Conservation (phyloP, 2,329 filamentous ascomycete species). For the Diplodia corticola region DNA sequence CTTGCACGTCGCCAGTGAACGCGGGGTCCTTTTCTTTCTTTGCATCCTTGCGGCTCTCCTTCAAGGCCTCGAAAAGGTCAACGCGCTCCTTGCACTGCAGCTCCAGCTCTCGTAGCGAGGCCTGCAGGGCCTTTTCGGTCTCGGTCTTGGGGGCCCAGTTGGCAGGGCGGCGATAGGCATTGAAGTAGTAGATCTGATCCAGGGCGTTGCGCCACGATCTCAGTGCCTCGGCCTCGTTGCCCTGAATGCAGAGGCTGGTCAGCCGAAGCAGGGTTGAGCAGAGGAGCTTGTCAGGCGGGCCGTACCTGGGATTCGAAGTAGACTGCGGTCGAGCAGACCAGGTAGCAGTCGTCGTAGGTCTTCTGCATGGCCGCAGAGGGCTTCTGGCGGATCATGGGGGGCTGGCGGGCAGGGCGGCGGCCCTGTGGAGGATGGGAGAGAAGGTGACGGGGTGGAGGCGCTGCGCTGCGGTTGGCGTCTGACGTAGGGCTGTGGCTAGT, state of each 20-base stretch:
- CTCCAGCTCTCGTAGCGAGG: constrained; percentile 80
- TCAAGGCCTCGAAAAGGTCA: constrained; percentile 79
- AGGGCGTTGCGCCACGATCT: constrained; percentile 87
- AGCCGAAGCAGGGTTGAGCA: constrained; percentile 12
- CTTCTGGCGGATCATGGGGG: constrained; percentile 58
- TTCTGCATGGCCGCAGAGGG: constrained; percentile 80
- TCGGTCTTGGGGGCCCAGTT: constrained; percentile 72
- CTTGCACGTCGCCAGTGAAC: background rate
- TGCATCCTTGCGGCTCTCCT: constrained; percentile 61
- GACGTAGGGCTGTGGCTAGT: constrained; percentile 18
- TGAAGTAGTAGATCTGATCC: constrained; percentile 84
- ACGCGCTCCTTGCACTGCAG: constrained; percentile 91
- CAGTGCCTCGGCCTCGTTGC: constrained; percentile 87
- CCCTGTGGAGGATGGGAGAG: constrained; percentile 1
- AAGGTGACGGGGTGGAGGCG: background rate
- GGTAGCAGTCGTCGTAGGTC: constrained; percentile 94
- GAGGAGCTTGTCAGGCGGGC: background rate
- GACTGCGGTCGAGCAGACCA: constrained; percentile 91
- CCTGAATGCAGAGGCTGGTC: constrained; percentile 52
- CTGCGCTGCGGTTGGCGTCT: constrained; percentile 14
- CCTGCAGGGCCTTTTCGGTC: constrained; percentile 78
- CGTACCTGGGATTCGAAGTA: constrained; percentile 93
- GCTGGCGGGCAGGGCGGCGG: background rate
- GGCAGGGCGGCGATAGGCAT: constrained; percentile 70
- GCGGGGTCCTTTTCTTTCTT: constrained; percentile 36